Percentiles rank a stretch among this genome's conserved stretches.
phyloP scores from a whole-genome alignment of 495 filamentous ascomycete genomes.

The Parmelia sp. region DNA sequence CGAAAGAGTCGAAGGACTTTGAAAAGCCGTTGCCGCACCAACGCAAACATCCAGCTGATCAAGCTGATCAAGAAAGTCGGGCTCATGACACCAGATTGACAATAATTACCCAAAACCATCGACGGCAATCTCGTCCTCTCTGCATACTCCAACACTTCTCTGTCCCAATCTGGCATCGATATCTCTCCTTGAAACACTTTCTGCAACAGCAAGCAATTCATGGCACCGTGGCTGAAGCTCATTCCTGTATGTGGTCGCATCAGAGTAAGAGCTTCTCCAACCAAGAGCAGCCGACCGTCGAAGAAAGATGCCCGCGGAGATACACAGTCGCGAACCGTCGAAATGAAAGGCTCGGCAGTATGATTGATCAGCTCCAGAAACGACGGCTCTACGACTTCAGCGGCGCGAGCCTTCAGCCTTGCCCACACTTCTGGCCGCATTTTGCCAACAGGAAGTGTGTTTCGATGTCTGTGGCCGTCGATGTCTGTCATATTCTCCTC shows the following conservation, averaged over 20 bases:
- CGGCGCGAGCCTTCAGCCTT: slow-evolving; percentile 9
- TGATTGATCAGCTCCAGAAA: slow-evolving; percentile 31
- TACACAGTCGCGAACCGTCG: slow-evolving; percentile 22
- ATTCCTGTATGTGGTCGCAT: slow-evolving; percentile 27
- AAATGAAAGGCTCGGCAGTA: slow-evolving; percentile 26
- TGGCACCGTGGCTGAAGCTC: slow-evolving; percentile 27
- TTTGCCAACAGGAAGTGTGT: slow-evolving; percentile 24
- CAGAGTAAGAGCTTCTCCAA: slow-evolving; percentile 29
- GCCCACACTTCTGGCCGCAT: slow-evolving; percentile 23
- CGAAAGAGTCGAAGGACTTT: no score
- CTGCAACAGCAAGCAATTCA: slow-evolving; percentile 14
- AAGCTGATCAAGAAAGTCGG: no score
- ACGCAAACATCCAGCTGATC: no score
- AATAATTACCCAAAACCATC: no score
- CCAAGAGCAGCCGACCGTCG: slow-evolving; percentile 26
- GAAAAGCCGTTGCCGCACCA: no score
- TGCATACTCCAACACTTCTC: slow-evolving; percentile 7
- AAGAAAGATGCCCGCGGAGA: slow-evolving; percentile 24
- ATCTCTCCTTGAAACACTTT: slow-evolving; percentile 14
- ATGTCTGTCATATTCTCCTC: slow-evolving; percentile 19
- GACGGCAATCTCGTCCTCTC: no score
- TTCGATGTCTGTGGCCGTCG: slow-evolving; percentile 22
- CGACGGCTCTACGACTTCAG: slow-evolving; percentile 10
- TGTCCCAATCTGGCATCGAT: slow-evolving; percentile 13
- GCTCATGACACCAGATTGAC: no score